Conservation (phyloP, 176 grass and related monocot genomes). For the Melocanna baccifera region DNA sequence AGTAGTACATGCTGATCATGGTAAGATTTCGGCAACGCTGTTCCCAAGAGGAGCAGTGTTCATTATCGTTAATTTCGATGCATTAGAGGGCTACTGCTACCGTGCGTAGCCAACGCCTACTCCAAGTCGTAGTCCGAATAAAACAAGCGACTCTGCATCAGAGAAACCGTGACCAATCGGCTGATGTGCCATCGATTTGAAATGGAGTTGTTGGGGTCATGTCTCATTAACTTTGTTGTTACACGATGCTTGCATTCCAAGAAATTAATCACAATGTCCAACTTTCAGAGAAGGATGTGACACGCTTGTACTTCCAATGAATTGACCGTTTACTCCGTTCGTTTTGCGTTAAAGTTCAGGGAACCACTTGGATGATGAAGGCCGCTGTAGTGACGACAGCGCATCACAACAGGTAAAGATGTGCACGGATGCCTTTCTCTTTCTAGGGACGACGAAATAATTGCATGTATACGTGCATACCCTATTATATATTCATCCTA, state of each 20-base stretch:
- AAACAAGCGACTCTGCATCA: background rate
- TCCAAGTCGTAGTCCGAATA: background rate
- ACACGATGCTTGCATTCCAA: conserved; percentile 35
- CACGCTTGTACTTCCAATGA: background rate
- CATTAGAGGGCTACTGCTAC: background rate
- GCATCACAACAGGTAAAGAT: conserved; percentile 10
- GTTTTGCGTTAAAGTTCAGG: background rate
- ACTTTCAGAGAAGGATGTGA: conserved; percentile 34
- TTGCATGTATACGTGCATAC: background rate
- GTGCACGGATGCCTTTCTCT: conserved; percentile 2
- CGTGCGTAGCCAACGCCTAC: background rate
- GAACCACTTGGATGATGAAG: conserved; percentile 40
- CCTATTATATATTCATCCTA: too few relatives aligned
- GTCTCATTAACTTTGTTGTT: conserved; percentile 12
- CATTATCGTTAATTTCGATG: background rate
- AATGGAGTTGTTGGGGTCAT: conserved; percentile 36
- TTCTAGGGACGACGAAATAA: background rate
- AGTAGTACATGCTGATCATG: background rate
- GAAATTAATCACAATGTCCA: conserved; percentile 17
- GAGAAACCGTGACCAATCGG: background rate
- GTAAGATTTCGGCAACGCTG: background rate
- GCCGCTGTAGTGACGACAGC: conserved; percentile 20
- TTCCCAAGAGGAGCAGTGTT: background rate
- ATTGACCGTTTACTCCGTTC: conserved; percentile 2
- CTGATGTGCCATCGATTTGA: conserved; percentile 35